phyloP scores from a whole-genome alignment of 2,329 filamentous ascomycete species.

The Neonectria hederae region DNA sequence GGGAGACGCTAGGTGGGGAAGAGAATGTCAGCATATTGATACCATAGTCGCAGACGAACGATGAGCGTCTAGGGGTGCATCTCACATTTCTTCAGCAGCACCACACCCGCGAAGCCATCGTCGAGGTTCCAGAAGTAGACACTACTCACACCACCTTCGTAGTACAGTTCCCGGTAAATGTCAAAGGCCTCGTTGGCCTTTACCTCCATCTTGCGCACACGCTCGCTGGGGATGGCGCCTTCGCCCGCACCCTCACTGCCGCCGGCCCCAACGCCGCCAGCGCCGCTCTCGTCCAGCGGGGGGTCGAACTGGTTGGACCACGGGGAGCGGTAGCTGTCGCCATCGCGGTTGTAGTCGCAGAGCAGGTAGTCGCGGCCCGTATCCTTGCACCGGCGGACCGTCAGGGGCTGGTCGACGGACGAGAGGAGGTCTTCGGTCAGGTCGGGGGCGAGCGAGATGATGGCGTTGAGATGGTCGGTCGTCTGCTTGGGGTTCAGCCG shows the following conservation, averaged over 20 bases:
- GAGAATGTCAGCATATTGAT: conserved; percentile 21
- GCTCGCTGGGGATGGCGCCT: conserved; percentile 87
- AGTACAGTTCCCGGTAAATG: conserved; percentile 95
- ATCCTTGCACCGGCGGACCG: conserved; percentile 84
- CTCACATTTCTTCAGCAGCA: conserved; percentile 92
- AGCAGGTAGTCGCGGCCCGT: conserved; percentile 95
- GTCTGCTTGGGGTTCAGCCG: conserved; percentile 96
- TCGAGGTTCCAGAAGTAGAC: conserved; percentile 99
- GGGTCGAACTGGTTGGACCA: conserved; percentile 99
- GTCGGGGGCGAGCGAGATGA: conserved; percentile 88
- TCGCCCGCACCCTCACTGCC: conserved; percentile 74
- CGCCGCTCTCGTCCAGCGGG: conserved; percentile 74
- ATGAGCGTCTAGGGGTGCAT: neutral
- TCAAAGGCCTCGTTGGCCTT: conserved; percentile 96
- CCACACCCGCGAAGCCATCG: conserved; percentile 96
- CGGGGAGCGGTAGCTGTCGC: conserved; percentile 96
- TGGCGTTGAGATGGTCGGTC: conserved; percentile 83
- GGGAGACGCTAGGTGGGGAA: conserved; percentile 64
- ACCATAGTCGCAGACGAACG: neutral
- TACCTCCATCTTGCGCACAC: conserved; percentile 92
- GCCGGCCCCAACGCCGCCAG: conserved; percentile 60
- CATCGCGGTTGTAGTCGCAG: conserved; percentile 99
- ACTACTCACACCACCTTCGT: conserved; percentile 93
- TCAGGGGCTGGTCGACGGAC: conserved; percentile 94
- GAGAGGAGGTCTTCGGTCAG: conserved; percentile 98